phyloP scores from a whole-genome alignment of 768 basidiomycete genomes.

The Pleurotus eryngii region DNA sequence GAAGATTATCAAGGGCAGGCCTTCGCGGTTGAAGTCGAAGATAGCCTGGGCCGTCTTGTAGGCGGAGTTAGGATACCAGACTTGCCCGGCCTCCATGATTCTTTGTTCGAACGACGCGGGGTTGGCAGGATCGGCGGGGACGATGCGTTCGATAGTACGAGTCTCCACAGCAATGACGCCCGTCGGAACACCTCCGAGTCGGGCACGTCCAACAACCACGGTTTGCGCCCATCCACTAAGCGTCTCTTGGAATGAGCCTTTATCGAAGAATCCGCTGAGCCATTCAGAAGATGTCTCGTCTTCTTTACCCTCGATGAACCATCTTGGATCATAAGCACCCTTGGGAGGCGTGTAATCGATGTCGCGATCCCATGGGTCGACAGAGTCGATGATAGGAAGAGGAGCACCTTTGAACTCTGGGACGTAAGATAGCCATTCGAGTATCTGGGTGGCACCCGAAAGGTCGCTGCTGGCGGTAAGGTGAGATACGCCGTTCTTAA shows the following conservation, averaged over 20 bases:
- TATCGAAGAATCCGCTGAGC: conserved; percentile 94
- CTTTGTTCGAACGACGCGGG: conserved; percentile 94
- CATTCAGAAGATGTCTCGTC: conserved; percentile 79
- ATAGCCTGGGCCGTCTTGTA: conserved; percentile 99
- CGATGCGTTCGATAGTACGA: conserved; percentile 92
- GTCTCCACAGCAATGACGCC: conserved; percentile 99
- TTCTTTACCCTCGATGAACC: conserved; percentile 94
- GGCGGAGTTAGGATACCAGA: conserved; percentile 99
- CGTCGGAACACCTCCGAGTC: conserved; percentile 94
- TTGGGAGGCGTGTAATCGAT: conserved; percentile 91
- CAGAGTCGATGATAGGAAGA: conserved; percentile 71
- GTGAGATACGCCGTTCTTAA: conserved; percentile 99
- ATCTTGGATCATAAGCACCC: conserved; percentile 93
- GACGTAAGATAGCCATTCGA: conserved; percentile 93
- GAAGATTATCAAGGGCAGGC: conserved; percentile 94
- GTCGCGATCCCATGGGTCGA: conserved; percentile 88
- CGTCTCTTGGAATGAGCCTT: conserved; percentile 97
- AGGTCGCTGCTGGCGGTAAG: conserved; percentile 92
- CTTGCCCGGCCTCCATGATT: conserved; percentile 99
- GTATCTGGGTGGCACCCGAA: conserved; percentile 90
- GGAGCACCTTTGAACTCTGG: conserved; percentile 79
- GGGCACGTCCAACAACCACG: conserved; percentile 94
- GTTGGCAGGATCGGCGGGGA: conserved; percentile 98
- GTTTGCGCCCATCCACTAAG: conserved; percentile 99
- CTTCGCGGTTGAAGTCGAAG: conserved; percentile 97